Percentiles rank a stretch among this genome's conserved stretches.
Evolutionary conservation across 106 monocot genomes (phyloP).

Genomic region (Hemerocallis citrina): DNA sequence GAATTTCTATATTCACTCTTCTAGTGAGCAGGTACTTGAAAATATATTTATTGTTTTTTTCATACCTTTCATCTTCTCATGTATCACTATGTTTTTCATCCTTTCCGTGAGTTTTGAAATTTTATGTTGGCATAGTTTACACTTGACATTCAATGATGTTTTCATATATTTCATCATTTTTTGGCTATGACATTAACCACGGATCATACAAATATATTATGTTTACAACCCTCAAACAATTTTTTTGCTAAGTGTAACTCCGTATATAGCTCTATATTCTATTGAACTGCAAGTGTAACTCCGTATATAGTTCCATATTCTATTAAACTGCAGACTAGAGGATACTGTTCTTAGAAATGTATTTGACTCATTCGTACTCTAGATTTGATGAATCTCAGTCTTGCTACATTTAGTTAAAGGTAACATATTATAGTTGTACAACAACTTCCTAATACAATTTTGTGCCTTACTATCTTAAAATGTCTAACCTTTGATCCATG

Average conservation of each 20-base stretch:
- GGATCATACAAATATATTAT: too few species aligned
- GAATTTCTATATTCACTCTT: conserved; percentile 36
- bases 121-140: neutral
- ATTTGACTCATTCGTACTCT: too few species aligned
- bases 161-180: neutral
- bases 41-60: neutral
- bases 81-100: neutral
- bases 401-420: neutral
- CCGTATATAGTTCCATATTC: too few species aligned
- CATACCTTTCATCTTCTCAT: neutral
- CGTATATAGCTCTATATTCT: too few species aligned
- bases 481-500: neutral
- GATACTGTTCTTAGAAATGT: too few species aligned
- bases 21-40: conserved; percentile 10
- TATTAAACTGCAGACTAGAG: too few species aligned
- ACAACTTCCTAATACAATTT: neutral
- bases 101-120: neutral
- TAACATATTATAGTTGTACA: neutral
- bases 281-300: too few species aligned
- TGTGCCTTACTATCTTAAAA: neutral
- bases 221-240: too few species aligned
- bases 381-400: neutral
- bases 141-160: too few species aligned
- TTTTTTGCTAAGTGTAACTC: too few species aligned
- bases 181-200: too few species aligned